phyloP scores from a whole-genome alignment of 2,329 filamentous ascomycete genomes.

The Fusarium cyanostomum region DNA sequence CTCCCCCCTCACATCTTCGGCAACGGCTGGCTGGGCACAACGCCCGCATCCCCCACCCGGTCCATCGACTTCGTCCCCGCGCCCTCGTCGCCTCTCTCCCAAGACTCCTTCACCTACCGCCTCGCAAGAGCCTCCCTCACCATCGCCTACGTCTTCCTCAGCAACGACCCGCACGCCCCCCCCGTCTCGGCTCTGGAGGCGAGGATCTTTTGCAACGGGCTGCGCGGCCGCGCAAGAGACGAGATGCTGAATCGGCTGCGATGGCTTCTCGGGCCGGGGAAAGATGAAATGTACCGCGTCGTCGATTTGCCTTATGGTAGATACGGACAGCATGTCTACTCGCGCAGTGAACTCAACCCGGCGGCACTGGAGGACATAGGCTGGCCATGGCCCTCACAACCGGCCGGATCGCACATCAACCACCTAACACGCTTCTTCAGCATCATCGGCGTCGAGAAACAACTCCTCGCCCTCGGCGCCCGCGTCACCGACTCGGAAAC shows the following conservation, averaged over 20 bases:
- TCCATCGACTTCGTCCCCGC: not conserved
- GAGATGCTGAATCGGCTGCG: constrained; percentile 40
- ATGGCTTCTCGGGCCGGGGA: constrained; percentile 38
- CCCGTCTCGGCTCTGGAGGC: constrained; percentile 11
- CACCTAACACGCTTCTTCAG: constrained; percentile 32
- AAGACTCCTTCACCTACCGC: constrained; percentile 36
- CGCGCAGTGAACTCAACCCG: constrained; percentile 33
- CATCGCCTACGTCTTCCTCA: constrained; percentile 36
- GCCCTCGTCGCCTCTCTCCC: constrained; percentile 13
- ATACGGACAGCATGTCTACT: constrained; percentile 38
- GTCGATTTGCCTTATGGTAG: constrained; percentile 40
- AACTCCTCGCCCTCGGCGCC: constrained; percentile 38
- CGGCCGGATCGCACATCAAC: constrained; percentile 13
- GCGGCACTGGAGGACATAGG: constrained; percentile 23
- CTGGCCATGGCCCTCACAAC: constrained; percentile 31
- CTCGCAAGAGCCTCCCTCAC: constrained; percentile 30
- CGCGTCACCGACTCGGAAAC: constrained; percentile 37
- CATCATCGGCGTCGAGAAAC: constrained; percentile 39
- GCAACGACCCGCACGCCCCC: constrained; percentile 11
- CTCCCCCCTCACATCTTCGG: constrained; percentile 39
- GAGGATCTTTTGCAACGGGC: constrained; percentile 32
- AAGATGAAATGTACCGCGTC: constrained; percentile 37
- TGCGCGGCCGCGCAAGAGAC: constrained; percentile 28
- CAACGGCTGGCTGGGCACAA: constrained; percentile 37
- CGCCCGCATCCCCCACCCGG: constrained; percentile 20